Conservation (phyloP, 2,329 filamentous ascomycete genomes). For the Fusarium sp. region DNA sequence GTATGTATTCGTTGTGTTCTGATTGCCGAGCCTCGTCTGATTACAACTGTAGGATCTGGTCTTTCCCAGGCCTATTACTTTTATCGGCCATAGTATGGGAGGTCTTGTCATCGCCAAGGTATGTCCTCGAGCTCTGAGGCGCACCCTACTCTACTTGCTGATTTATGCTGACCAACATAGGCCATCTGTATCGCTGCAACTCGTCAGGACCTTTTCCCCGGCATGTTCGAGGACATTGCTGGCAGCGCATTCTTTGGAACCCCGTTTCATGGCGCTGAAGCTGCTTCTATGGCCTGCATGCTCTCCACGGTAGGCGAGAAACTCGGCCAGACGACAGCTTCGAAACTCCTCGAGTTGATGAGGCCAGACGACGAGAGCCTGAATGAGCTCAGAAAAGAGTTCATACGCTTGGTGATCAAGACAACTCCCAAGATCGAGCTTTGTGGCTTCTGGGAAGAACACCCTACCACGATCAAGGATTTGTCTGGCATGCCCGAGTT, state of each 20-base stretch:
- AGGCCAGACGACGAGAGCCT: conserved; percentile 52
- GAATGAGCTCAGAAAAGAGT: conserved; percentile 51
- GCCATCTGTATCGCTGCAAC: conserved; percentile 47
- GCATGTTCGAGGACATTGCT: conserved; percentile 54
- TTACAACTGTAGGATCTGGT: not conserved
- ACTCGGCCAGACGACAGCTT: conserved; percentile 45
- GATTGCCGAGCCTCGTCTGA: not conserved
- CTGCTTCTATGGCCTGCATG: conserved; percentile 51
- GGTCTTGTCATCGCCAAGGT: conserved; percentile 56
- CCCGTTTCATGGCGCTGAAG: conserved; percentile 51
- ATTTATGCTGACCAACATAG: conserved; percentile 9
- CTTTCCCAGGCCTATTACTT: conserved; percentile 50
- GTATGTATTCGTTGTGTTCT: conserved; percentile 30
- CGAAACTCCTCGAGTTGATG: conserved; percentile 53
- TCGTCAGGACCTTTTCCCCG: conserved; percentile 48
- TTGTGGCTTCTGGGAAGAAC: conserved; percentile 53
- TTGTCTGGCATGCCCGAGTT: conserved; percentile 46
- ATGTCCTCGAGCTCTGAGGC: not conserved
- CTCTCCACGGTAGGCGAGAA: conserved; percentile 48
- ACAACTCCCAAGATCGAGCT: conserved; percentile 50
- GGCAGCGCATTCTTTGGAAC: conserved; percentile 54
- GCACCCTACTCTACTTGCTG: not conserved
- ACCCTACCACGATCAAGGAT: conserved; percentile 51
- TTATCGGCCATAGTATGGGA: conserved; percentile 57
- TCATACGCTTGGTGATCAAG: conserved; percentile 50